phyloP scores from a whole-genome alignment of 2,329 filamentous ascomycete genomes.

The Apiospora koreana region DNA sequence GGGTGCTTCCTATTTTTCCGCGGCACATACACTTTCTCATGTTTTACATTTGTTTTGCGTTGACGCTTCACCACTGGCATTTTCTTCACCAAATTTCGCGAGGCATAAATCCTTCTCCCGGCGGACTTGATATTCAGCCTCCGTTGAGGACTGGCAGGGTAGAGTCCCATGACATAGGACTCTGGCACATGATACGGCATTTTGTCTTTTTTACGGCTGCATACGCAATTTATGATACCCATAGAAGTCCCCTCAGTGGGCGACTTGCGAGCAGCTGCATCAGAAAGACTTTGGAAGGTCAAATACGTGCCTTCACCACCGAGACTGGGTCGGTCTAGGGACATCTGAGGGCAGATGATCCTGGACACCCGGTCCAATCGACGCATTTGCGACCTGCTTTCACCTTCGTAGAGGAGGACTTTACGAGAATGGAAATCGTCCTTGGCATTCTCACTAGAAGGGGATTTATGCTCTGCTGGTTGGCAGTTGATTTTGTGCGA shows the following conservation, averaged over 20 bases:
- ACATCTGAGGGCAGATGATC: slow-evolving; percentile 31
- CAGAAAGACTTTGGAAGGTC: slow-evolving; percentile 32
- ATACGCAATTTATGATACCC: slow-evolving; percentile 36
- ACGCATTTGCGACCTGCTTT: slow-evolving; percentile 35
- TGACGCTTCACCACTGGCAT: slow-evolving; percentile 26
- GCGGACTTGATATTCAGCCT: slow-evolving; percentile 32
- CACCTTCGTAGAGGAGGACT: slow-evolving; percentile 32
- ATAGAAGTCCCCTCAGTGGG: slow-evolving; percentile 34
- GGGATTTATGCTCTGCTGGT: slow-evolving; percentile 31
- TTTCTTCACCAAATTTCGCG: slow-evolving; percentile 22
- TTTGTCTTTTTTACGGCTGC: slow-evolving; percentile 38
- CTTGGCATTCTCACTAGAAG: slow-evolving; percentile 32
- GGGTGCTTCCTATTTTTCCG: background rate
- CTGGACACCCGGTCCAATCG: slow-evolving; percentile 24
- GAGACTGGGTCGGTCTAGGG: slow-evolving; percentile 24
- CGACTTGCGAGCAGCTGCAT: slow-evolving; percentile 35
- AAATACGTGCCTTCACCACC: slow-evolving; percentile 29
- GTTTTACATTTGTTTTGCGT: slow-evolving; percentile 23
- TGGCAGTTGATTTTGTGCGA: slow-evolving; percentile 33
- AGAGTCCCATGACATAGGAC: slow-evolving; percentile 33
- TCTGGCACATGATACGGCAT: slow-evolving; percentile 39
- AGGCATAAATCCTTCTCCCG: slow-evolving; percentile 33
- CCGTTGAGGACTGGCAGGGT: slow-evolving; percentile 35
- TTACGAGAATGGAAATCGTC: slow-evolving; percentile 25
- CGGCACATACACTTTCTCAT: slow-evolving; percentile 20